Base-by-base conservation (phyloP, 164 flowering plant genomes). In the Nymphaea colorata region DNA sequence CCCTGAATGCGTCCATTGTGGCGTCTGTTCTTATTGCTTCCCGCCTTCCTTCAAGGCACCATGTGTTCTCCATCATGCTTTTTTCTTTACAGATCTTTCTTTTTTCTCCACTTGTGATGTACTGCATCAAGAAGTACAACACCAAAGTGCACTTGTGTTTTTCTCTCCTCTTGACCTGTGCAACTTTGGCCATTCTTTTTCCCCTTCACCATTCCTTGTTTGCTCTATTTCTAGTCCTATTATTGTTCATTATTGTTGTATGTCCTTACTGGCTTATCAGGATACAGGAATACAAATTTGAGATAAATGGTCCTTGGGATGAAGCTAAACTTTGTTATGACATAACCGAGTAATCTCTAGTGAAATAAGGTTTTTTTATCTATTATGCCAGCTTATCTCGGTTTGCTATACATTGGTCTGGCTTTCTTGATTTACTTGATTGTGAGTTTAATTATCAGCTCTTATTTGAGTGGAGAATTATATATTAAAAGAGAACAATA, bases 281-380 rank as follows among this genome's bases (percentile, higher is more conserved):
- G 69, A 82, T 94, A 59, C 98, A 91, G 71, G 91, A 82, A 69
- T 94, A 88, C 79, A 94, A 94, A 76, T 90, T 94, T 82, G 97
- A 94, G 85, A 94, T 91, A 55, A 90, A 94, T 82, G 99, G 99
- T n/a, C 99, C 97, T 7, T 90, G 97, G 97, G 99, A 91, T 78
- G 99, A 94, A 82, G 97, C 99, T 42, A 91, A 88, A 79, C 93
- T 94, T 68, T 94, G 97, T 78, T 94, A 91, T 75, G 86, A 90
- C 65, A 82, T 94, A 36, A 87, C 82, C 43, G 99, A 94, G 68
- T 89, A 75, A 90, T 14, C 6, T 45, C 5, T 45, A 45, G 53
- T 25, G 36, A 25, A 25, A 25, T 1, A 25, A 25, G 36, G 0
- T 1, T 25, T 25, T 25, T 25, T n/a, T 17, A 57, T 61, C 3